Percentiles rank a stretch among this genome's conserved stretches.
Conservation (phyloP, 352 stramenopile species). For the Phytophthora meadii region DNA sequence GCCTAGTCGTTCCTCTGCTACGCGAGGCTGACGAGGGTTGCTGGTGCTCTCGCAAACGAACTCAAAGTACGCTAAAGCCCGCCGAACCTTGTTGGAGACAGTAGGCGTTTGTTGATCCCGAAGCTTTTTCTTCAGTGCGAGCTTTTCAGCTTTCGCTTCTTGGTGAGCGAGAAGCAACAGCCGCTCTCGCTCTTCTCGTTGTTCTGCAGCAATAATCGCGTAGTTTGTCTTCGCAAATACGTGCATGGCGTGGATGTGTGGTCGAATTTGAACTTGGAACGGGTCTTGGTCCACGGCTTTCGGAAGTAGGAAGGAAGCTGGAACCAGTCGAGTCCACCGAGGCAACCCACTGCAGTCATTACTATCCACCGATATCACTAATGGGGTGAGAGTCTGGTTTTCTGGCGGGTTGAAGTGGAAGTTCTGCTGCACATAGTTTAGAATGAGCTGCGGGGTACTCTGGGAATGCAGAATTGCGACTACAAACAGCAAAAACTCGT, state of each 20-base stretch:
- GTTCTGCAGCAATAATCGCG: conserved; percentile 49
- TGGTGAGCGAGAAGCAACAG: conserved; percentile 57
- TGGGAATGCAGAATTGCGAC: conserved; percentile 65
- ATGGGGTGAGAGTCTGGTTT: conserved; percentile 8
- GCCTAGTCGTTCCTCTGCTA: conserved; percentile 57
- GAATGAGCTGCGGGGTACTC: conserved; percentile 65
- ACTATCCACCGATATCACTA: conserved; percentile 23
- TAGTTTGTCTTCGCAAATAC: conserved; percentile 48
- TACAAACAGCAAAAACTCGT: conserved; percentile 74
- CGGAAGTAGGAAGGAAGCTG: conserved; percentile 48
- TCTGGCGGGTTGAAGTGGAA: conserved; percentile 63
- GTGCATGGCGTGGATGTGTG: conserved; percentile 66
- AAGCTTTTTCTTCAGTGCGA: conserved; percentile 51
- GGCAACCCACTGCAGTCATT: conserved; percentile 27
- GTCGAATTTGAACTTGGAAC: conserved; percentile 64
- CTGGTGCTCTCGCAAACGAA: conserved; percentile 64
- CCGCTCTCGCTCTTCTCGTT: conserved; percentile 58
- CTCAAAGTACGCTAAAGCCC: conserved; percentile 67
- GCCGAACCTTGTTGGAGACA: conserved; percentile 61
- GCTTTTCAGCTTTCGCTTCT: conserved; percentile 55
- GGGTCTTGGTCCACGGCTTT: conserved; percentile 52
- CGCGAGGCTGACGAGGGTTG: conserved; percentile 34
- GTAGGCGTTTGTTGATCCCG: conserved; percentile 35
- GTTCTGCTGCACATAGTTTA: conserved; percentile 79
- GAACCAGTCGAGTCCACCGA: conserved; percentile 27